phyloP scores from a whole-genome alignment of 441 rosid species.

The Corymbia calophylla region DNA sequence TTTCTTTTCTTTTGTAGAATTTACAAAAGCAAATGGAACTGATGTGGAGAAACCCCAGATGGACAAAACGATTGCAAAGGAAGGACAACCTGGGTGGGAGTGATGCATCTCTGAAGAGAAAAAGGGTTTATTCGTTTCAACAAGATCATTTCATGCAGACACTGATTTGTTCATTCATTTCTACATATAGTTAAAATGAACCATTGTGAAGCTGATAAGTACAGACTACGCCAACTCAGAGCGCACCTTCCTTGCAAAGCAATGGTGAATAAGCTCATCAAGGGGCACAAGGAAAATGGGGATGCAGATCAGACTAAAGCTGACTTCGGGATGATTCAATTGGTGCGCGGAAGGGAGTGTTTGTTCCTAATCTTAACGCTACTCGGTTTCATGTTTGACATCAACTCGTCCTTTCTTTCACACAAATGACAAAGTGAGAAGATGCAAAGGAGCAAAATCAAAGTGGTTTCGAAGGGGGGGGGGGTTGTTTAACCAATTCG shows the following conservation, averaged over 20 bases:
- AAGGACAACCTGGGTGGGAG: background rate
- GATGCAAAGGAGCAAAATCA: background rate
- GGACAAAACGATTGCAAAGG: background rate
- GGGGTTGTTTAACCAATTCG: background rate
- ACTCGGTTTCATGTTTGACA: background rate
- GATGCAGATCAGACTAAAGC: background rate
- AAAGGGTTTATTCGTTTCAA: background rate
- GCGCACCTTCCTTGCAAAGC: background rate
- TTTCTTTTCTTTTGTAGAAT: background rate
- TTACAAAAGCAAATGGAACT: background rate
- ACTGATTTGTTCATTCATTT: background rate
- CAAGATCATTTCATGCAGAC: background rate
- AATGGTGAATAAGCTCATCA: background rate
- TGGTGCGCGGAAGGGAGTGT: background rate
- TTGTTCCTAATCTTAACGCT: background rate
- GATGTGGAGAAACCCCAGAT: background rate
- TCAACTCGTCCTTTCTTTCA: background rate
- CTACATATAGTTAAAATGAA: background rate
- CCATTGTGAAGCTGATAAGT: background rate
- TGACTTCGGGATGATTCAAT: background rate
- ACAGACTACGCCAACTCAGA: background rate
- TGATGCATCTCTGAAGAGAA: background rate
- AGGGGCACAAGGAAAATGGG: background rate
- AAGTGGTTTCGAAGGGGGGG: background rate
- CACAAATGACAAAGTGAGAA: background rate